Evolutionary conservation across 495 filamentous ascomycete species (phyloP), one percentile per base, ranked within the genome.

Genomic region (Penicillium canescens): DNA sequence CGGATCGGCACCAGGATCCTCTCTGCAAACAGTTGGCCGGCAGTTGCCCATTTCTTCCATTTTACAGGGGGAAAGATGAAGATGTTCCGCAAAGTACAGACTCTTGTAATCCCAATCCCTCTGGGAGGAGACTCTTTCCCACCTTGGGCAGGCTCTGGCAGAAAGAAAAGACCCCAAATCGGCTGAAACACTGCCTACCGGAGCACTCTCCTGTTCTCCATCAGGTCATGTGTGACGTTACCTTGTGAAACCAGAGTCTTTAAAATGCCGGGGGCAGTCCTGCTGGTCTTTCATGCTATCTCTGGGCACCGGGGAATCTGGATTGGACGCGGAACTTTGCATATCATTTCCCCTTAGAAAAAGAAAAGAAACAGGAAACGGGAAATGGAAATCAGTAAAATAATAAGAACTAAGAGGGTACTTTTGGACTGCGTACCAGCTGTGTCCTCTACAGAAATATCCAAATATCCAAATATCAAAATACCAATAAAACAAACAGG

Each of bases 161-260:
- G 28, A 35, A 35, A 42, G 31, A 39, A 26, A 16, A n/a, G 31
- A 14, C 4, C 33, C 37, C 35, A 24, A 41, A 60, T 57, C 56
- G 54, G 47, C 45, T 66, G 55, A 56, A 59, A 65, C 59, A 47
- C 35, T 46, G 16, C 31, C 50, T 42, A 48, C 41, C 46, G 57
- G 52, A 54, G 48, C 42, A 42, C 55, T 55, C 43, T 54, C 49
- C 50, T 57, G 39, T 59, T 61, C 52, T 61, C 49, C 52, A 66
- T 58, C 62, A 57, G 58, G 66, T 60, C 63, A 66, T 69, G 48
- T 69, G 66, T 61, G 66, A 69, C 66, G 66, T 69, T 67, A 67
- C 66, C 51, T 60, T 67, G 66, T 69, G 66, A 61, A 69, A 69
- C 66, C 56, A 59, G 8, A 31, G 28, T 49, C 54, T 65, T 52